Evolutionary conservation across 1,284 basidiomycete species (phyloP).

Genomic region (Singerocomus inundabilis): DNA sequence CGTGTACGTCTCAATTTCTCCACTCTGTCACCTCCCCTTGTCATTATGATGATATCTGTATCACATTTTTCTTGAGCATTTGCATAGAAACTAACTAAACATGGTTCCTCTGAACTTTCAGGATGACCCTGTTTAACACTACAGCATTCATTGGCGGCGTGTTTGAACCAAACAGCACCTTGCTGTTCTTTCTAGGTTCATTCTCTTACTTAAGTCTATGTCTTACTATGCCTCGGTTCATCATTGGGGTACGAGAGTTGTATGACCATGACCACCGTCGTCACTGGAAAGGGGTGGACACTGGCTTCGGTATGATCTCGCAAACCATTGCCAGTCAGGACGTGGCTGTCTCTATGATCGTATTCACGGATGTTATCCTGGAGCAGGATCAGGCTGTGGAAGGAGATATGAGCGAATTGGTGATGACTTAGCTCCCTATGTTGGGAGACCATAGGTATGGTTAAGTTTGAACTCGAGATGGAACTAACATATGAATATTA

Average conservation of each 20-base stretch:
- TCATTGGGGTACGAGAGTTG: background rate
- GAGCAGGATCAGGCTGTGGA: background rate
- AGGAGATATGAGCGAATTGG: background rate
- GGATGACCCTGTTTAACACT: background rate
- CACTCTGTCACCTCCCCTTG: too few relatives aligned
- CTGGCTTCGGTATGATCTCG: background rate
- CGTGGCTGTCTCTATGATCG: background rate
- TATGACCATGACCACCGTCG: background rate
- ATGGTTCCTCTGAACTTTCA: background rate
- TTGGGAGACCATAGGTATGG: too few relatives aligned
- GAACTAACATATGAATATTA: too few relatives aligned
- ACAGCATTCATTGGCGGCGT: fast-evolving
- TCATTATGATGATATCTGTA: too few relatives aligned
- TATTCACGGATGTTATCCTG: background rate
- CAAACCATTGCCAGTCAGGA: background rate
- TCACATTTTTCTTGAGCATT: background rate
- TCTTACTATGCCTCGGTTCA: background rate
- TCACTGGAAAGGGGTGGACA: background rate
- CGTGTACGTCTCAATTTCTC: background rate
- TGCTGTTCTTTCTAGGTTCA: background rate
- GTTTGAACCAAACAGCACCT: background rate
- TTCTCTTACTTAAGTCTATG: background rate
- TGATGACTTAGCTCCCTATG: too few relatives aligned
- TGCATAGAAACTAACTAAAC: background rate
- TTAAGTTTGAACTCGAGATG: too few relatives aligned